A percentile compares a stretch with the other conserved stretches of the same genome.
phyloP scores from a whole-genome alignment of 139 green algal species.

The Closterium sp. region DNA sequence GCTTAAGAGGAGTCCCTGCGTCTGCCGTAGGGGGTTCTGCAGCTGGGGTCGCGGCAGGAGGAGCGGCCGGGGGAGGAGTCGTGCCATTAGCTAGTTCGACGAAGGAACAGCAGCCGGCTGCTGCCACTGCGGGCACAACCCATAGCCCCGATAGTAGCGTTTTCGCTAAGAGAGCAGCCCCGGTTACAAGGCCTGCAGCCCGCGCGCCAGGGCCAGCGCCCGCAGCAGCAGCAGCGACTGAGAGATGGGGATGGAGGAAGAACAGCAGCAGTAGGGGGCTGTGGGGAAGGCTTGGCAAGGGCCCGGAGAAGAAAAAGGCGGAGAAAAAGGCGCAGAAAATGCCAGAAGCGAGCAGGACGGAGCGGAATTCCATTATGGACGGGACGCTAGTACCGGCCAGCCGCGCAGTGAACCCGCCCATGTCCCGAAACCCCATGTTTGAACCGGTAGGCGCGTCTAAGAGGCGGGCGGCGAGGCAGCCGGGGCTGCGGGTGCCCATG shows the following conservation, averaged over 20 bases:
- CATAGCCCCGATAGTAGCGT: neutral
- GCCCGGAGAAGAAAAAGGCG: neutral
- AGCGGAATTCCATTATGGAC: neutral
- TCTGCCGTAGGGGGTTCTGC: neutral
- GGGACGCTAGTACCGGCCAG: neutral
- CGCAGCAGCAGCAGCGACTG: neutral
- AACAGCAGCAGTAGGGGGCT: neutral
- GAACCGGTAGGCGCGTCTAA: neutral
- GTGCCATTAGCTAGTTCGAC: neutral
- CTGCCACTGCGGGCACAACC: neutral
- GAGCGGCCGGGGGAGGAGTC: neutral
- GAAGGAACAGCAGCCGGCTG: neutral
- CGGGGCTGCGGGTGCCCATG: neutral
- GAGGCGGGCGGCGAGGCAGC: neutral
- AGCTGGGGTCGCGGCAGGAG: neutral
- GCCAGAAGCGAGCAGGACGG: neutral
- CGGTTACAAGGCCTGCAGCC: neutral
- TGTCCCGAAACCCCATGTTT: slow-evolving; percentile 1
- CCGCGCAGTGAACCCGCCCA: neutral
- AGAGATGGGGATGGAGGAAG: neutral
- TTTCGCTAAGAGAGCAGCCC: neutral
- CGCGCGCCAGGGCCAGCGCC: neutral
- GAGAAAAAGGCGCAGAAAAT: neutral
- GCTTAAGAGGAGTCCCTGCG: neutral
- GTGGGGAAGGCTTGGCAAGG: neutral